Conservation (phyloP, 495 filamentous ascomycete genomes). For the Xylaria grammica region DNA sequence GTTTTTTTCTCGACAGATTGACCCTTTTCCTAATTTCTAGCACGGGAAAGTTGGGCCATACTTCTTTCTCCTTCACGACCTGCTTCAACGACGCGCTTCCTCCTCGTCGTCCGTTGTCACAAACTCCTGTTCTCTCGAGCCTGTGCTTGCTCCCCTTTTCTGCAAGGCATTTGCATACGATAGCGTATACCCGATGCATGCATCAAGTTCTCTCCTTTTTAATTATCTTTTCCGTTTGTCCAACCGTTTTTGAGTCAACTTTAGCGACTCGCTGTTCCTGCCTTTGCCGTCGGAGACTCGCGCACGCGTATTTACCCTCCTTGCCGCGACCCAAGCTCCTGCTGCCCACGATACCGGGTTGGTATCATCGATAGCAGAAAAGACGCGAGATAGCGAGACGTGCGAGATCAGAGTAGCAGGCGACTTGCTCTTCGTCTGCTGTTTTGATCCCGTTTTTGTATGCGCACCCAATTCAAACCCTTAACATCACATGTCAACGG, state of each 20-base stretch:
- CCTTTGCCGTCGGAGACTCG: conserved; percentile 6
- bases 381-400: conserved; percentile 32
- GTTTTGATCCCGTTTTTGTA: conserved; percentile 58
- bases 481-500: background rate
- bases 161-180: conserved; percentile 11
- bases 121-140: conserved; percentile 2
- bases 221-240: conserved; percentile 21
- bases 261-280: conserved; percentile 11
- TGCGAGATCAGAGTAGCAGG: conserved; percentile 53
- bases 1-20: conserved; percentile 24
- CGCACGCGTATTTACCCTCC: conserved; percentile 2
- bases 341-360: conserved; percentile 21
- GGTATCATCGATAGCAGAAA: conserved; percentile 26
- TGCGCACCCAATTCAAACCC: conserved; percentile 20
- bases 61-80: conserved; percentile 24
- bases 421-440: conserved; percentile 59
- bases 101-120: conserved; percentile 23
- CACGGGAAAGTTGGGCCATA: conserved; percentile 13
- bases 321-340: background rate
- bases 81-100: conserved; percentile 24
- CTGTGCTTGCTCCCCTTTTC: conserved; percentile 15
- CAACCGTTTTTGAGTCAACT: conserved; percentile 10
- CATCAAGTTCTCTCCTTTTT: conserved; percentile 28
- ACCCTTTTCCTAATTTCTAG: conserved; percentile 25
- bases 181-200: conserved; percentile 25